A percentile compares a stretch with the other conserved stretches of the same genome.
phyloP scores from a whole-genome alignment of 495 filamentous ascomycete species.

The Aspergillus asperescens region DNA sequence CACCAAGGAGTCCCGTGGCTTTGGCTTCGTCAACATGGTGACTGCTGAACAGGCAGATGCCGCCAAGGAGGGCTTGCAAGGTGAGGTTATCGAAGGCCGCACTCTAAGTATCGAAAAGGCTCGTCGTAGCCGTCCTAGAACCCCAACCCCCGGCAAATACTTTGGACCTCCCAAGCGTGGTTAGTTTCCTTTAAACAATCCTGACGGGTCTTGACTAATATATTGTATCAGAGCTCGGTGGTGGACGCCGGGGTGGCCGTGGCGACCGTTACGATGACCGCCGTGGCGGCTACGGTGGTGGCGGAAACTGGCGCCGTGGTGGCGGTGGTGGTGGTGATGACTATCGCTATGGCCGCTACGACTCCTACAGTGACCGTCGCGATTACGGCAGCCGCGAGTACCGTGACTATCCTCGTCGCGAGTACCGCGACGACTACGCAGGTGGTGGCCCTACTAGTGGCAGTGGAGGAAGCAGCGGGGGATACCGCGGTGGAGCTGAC shows the following conservation, averaged over 20 bases:
- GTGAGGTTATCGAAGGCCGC: slow-evolving; percentile 90
- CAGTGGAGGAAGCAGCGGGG: slow-evolving; percentile 47
- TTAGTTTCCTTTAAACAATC: slow-evolving; percentile 45
- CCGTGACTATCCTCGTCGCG: slow-evolving; percentile 53
- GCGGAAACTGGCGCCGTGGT: slow-evolving; percentile 45
- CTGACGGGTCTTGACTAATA: slow-evolving; percentile 1
- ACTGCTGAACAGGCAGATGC: slow-evolving; percentile 90
- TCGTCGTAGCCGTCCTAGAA: slow-evolving; percentile 86
- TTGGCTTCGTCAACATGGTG: slow-evolving; percentile 99
- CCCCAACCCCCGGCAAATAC: slow-evolving; percentile 97
- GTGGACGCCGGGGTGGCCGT: slow-evolving; percentile 42
- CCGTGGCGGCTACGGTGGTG: slow-evolving; percentile 50
- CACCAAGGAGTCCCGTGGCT: slow-evolving; percentile 95
- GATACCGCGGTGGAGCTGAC: slow-evolving; percentile 48
- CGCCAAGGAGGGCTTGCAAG: slow-evolving; percentile 92
- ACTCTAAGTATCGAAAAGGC: slow-evolving; percentile 99
- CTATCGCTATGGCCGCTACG: slow-evolving; percentile 48
- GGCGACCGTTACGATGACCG: slow-evolving; percentile 52
- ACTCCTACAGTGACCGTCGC: slow-evolving; percentile 55
- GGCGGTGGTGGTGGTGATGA: slow-evolving; percentile 43
- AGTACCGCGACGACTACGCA: slow-evolving; percentile 45
- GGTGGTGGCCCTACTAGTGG: slow-evolving; percentile 26
- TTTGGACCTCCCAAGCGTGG: slow-evolving; percentile 97
- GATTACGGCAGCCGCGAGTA: slow-evolving; percentile 50
- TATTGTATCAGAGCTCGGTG: slow-evolving; percentile 40